Percentiles rank a stretch among this genome's conserved stretches.
phyloP scores from a whole-genome alignment of 2,329 filamentous ascomycete genomes.

The Delphinella strobiligena region DNA sequence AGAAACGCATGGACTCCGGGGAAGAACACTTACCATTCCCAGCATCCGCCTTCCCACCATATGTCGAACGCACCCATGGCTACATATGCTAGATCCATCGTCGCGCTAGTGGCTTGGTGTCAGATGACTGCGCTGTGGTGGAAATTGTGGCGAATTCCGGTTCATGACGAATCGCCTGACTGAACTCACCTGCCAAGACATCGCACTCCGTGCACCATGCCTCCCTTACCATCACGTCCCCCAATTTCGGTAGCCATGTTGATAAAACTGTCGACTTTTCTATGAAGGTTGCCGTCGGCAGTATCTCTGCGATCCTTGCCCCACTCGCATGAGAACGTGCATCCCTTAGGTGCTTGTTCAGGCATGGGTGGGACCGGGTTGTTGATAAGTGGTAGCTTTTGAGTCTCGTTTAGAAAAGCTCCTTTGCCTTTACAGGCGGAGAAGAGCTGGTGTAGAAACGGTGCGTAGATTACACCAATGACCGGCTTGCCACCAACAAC shows the following conservation, averaged over 20 bases:
- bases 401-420: slow-evolving; percentile 56
- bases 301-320: slow-evolving; percentile 61
- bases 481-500: slow-evolving; percentile 46
- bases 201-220: slow-evolving; percentile 67
- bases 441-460: slow-evolving; percentile 58
- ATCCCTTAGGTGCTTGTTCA: slow-evolving; percentile 51
- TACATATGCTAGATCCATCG: slow-evolving; percentile 61
- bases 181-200: slow-evolving; percentile 50
- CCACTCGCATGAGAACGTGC: slow-evolving; percentile 67
- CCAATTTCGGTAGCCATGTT: slow-evolving; percentile 60
- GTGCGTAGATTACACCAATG: slow-evolving; percentile 62
- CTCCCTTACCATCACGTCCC: slow-evolving; percentile 52
- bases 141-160: background rate
- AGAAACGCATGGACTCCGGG: slow-evolving; percentile 12
- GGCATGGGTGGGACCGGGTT: slow-evolving; percentile 54
- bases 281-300: slow-evolving; percentile 54
- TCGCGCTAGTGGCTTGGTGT: slow-evolving; percentile 40
- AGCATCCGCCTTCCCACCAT: slow-evolving; percentile 68
- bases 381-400: slow-evolving; percentile 49
- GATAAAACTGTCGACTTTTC: slow-evolving; percentile 63
- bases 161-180: too few relatives aligned
- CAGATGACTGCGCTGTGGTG: background rate
- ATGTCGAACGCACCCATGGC: slow-evolving; percentile 68
- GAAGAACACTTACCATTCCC: slow-evolving; percentile 50
- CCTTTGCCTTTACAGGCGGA: slow-evolving; percentile 54